A percentile compares a stretch with the other conserved stretches of the same genome.
These are phyloP conservation scores for Phalaenopsis equestris DNA, from an alignment of 106 monocot species.

Conservation along the genomic window DNA sequence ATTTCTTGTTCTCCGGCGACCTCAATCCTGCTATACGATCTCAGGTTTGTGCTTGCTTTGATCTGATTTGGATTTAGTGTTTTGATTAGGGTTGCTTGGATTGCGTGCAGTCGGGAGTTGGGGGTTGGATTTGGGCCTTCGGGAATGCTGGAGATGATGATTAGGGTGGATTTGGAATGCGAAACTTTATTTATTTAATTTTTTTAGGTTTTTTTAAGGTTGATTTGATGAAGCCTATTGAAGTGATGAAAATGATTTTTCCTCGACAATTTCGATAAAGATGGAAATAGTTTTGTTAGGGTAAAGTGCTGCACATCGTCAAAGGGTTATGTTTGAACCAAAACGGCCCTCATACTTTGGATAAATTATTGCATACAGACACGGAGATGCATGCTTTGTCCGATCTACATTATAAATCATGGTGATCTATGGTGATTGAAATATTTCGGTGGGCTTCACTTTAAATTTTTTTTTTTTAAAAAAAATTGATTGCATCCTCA, in stretches of 20 bases:
- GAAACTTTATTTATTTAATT: neutral
- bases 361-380: no score
- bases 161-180: neutral
- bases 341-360: neutral
- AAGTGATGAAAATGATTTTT: neutral
- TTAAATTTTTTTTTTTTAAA: no score
- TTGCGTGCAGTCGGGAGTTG: neutral
- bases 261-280: neutral
- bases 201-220: neutral
- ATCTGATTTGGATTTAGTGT: neutral
- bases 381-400: no score
- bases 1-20: conserved; percentile 41
- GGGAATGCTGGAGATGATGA: neutral
- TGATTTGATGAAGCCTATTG: neutral
- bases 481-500: no score
- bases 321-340: neutral
- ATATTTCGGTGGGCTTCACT: no score
- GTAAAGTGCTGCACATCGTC: neutral
- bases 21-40: conserved; percentile 43
- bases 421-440: no score
- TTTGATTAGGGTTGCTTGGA: neutral
- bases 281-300: neutral
- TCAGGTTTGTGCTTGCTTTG: conserved; percentile 15
- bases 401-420: no score
- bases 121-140: neutral